These are phyloP conservation scores for Aspergillus felis DNA, from an alignment of 2,329 filamentous ascomycete species.

Conservation along the genomic window DNA sequence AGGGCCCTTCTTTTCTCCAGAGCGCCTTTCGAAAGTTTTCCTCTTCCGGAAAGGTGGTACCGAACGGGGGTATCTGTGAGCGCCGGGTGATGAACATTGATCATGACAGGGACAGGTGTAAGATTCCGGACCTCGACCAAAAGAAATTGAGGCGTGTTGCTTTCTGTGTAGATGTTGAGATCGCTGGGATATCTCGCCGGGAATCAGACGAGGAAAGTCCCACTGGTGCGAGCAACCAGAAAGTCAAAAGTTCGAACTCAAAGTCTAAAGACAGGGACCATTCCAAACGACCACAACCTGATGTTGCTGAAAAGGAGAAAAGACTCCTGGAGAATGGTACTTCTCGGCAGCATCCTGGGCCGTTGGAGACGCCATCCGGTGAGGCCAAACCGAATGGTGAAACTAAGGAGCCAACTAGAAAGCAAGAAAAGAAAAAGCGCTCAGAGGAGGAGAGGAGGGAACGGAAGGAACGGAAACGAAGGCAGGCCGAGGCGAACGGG, in stretches of 20 bases:
- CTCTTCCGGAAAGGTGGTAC: conserved; percentile 57
- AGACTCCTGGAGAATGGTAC: conserved; percentile 24
- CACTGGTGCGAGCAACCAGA: conserved; percentile 30
- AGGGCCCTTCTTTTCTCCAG: conserved; percentile 68
- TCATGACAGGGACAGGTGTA: conserved; percentile 70
- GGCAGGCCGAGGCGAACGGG: conserved; percentile 82
- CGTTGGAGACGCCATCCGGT: conserved; percentile 18
- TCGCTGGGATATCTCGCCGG: conserved; percentile 81
- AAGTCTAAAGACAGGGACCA: conserved; percentile 65
- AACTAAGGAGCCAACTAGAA: conserved; percentile 55
- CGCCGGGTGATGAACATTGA: conserved; percentile 83
- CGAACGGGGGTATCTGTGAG: conserved; percentile 69
- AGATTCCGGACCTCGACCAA: conserved; percentile 72
- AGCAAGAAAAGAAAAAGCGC: conserved; percentile 94
- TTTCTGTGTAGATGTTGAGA: conserved; percentile 96
- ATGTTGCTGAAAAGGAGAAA: conserved; percentile 55
- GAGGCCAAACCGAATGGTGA: conserved; percentile 26
- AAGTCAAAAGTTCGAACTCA: conserved; percentile 44
- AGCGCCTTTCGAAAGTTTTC: conserved; percentile 79
- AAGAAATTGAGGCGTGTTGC: conserved; percentile 81
- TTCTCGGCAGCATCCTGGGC: conserved; percentile 7
- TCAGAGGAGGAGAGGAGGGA: conserved; percentile 91
- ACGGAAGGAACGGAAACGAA: conserved; percentile 81
- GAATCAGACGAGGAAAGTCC: conserved; percentile 54
- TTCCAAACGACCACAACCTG: conserved; percentile 64